Evolutionary conservation across 2,329 filamentous ascomycete genomes (phyloP).

Genomic region (Cercospora sp.): DNA sequence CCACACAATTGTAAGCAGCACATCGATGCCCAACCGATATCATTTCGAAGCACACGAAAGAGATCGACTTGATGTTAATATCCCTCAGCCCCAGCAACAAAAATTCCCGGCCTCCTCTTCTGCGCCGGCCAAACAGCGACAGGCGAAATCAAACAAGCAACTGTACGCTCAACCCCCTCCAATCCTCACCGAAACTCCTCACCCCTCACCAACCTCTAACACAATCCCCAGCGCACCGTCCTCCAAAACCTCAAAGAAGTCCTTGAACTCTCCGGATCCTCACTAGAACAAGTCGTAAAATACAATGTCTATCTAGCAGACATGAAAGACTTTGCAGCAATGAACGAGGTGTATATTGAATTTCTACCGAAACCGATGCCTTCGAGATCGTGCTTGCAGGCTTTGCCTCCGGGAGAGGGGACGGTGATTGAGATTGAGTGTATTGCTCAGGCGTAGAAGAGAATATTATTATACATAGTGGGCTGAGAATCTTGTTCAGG

Average conservation of each 20-base stretch:
- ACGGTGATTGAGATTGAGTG: constrained; percentile 56
- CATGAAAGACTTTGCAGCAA: constrained; percentile 62
- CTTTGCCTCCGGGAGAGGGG: constrained; percentile 44
- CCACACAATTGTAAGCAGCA: constrained; percentile 47
- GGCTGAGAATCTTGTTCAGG: too few species aligned
- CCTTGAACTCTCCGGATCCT: constrained; percentile 7
- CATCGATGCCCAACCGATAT: too few species aligned
- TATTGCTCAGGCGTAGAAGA: constrained; percentile 8
- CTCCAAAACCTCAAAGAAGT: constrained; percentile 18
- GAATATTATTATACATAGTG: background rate
- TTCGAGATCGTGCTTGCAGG: constrained; percentile 40
- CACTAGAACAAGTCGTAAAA: constrained; percentile 61
- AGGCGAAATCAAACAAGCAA: constrained; percentile 51
- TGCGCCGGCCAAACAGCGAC: constrained; percentile 53
- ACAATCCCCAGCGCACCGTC: background rate
- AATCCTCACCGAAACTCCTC: too few species aligned
- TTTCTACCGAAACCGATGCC: constrained; percentile 22
- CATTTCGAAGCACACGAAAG: constrained; percentile 11
- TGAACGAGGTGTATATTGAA: constrained; percentile 54
- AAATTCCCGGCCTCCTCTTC: constrained; percentile 51
- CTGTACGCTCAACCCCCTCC: constrained; percentile 31
- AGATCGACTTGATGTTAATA: background rate
- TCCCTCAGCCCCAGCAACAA: constrained; percentile 43
- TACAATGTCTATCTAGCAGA: constrained; percentile 64
- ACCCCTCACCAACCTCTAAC: too few species aligned